These are phyloP conservation scores for Hyphodiscus sp. DNA, from an alignment of 2,329 filamentous ascomycete species.

Conservation along the genomic window DNA sequence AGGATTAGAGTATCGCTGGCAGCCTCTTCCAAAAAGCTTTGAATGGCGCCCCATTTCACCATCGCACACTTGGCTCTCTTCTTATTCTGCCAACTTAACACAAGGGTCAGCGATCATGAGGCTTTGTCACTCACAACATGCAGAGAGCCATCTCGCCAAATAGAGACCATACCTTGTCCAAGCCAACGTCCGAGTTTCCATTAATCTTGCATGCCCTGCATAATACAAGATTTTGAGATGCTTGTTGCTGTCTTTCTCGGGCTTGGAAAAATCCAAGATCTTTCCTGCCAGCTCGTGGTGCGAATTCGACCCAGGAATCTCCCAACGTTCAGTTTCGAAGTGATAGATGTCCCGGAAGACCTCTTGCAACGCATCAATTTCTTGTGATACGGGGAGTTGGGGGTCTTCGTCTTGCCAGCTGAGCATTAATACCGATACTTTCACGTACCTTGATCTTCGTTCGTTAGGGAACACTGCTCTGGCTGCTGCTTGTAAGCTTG, in stretches of 20 bases:
- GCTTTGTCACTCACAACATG: too few relatives aligned
- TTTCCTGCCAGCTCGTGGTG: not conserved
- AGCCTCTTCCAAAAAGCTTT: not conserved
- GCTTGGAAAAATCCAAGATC: not conserved
- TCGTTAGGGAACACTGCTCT: too few relatives aligned
- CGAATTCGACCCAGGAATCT: not conserved
- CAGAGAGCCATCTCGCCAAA: too few relatives aligned
- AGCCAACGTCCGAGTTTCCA: not conserved
- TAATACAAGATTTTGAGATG: not conserved
- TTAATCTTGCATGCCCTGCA: not conserved
- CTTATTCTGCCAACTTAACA: too few relatives aligned
- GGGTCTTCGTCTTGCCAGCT: not conserved
- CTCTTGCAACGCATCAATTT: not conserved
- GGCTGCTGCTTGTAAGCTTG: too few relatives aligned
- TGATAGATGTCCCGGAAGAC: not conserved
- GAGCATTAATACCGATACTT: not conserved
- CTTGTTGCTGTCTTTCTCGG: not conserved
- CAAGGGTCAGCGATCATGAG: too few relatives aligned
- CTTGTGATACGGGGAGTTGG: not conserved
- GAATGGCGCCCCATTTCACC: not conserved
- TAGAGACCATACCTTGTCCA: not conserved
- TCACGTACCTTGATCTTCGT: too few relatives aligned
- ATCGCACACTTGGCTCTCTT: too few relatives aligned
- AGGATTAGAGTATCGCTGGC: not conserved
- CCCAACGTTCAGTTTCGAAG: not conserved